Evolutionary conservation across 2,329 filamentous ascomycete species (phyloP), one percentile per base, ranked within the genome.

Genomic region (Cercospora zeina): DNA sequence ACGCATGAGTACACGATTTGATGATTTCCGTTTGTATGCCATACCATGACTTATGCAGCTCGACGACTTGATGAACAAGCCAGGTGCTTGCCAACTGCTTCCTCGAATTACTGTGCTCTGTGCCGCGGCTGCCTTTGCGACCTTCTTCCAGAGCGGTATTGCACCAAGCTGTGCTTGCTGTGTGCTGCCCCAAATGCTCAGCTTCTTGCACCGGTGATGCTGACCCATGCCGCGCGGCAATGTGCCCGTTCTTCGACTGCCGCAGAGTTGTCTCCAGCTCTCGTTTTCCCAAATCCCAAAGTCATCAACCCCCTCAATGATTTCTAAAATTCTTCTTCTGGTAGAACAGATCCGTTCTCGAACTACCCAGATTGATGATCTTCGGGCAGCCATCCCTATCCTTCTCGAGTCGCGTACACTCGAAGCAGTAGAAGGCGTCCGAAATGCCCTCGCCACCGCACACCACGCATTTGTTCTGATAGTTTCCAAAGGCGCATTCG

Each of bases 391-490:
- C 95, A 75, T 99, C 95, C 64, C 95, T 83, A 76, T 99, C 95
- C 79, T 97, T 99, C 77, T 99, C 95, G 14, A 99, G 81, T 7
- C 95, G 85, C 62, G 95, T 99, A 77, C 95, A 99, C 79, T 99
- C 95, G 75, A 97, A 97, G 82, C 95, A 99, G 82, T 99, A 99
- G 78, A 97, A 97, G 54, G 95, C 95, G 77, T 99, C 95, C 34
- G 90, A 95, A 76, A 99, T 99, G 31, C 95, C 95, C 80, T 97
- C 95, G 71, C 95, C 95, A 76, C 95, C 95, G 79, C 95, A 99
- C 47, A 99, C 95, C 70, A 99, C 92, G 77, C 95, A 99, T 79
- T 99, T 99, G 82, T 99, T 99, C 81, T 97, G 95, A 82, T 97
- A 99, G 84, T 99, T 99, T 75, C 95, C 95, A 77, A 99, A 99